Evolutionary conservation across 352 stramenopile genomes (phyloP), one percentile per base, ranked within the genome.

Genomic region (Elongisporangium anandrum): DNA sequence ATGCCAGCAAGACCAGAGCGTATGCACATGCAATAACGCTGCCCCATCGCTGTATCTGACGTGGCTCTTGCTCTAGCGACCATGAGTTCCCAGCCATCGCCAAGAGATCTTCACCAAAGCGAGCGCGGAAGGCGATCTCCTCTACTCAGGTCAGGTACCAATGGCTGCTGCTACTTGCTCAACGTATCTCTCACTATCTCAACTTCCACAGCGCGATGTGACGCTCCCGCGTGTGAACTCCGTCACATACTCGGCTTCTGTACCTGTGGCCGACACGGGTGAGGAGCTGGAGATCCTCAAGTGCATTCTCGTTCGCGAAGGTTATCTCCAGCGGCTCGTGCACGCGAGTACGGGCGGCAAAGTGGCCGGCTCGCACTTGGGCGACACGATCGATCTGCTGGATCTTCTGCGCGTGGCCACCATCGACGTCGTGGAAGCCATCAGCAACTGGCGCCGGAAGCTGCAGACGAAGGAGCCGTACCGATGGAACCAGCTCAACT

Each of bases 401-500:
- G 92, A 97, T 58, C 65, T 97, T 24, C 57, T 97, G 7, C 87
- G 91, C 0, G 69, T 92, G 21, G 75, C 85, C 21, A 96, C 88
- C 1, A 72, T 97, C n/a, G 90, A 98, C 24, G 81, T 86, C 4
- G 83, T 97, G 17, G 91, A 98, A 52, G 73, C 83, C 4, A 82
- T 98, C 55, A 64, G 70, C 0, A 58, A 52, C 1, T 97, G 91
- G 89, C 80, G 88, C 29, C 69, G 59, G 50, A 79, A 79, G 57
- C 68, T 75, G 38, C 65, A 66, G 15, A 45, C 47, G 2, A 15
- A 53, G 8, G 66, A 72, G 12, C 66, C 63, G 15, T 97, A 95
- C 61, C 79, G 75, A 45, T 98, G 91, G 92, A 97, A 97, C 60
- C 84, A 81, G 3, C 60, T 95, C 54, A 97, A 98, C 63, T 98